These are phyloP conservation scores for Umbelopsis vinacea DNA, from an alignment of 192 early-diverging fungal genomes.

Conservation along the genomic window DNA sequence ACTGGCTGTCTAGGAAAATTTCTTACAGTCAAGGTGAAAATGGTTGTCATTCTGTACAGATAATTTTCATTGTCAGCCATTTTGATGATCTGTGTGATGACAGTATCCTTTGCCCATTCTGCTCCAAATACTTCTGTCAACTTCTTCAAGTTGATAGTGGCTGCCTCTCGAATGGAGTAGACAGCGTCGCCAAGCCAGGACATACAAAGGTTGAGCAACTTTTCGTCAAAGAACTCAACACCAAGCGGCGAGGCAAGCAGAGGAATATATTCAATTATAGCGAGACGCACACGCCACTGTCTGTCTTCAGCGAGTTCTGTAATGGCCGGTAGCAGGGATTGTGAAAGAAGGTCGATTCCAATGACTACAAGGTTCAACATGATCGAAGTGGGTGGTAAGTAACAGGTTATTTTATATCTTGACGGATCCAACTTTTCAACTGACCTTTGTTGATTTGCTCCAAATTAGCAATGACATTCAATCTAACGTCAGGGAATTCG, in stretches of 20 bases:
- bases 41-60: conserved; percentile 97
- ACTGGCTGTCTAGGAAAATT: background rate
- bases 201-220: conserved; percentile 92
- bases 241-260: conserved; percentile 95
- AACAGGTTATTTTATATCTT: background rate
- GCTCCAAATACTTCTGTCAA: conserved; percentile 98
- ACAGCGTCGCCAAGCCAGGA: conserved; percentile 98
- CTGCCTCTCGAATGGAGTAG: conserved; percentile 97
- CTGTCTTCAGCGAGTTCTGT: conserved; percentile 99
- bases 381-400: background rate
- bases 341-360: conserved; percentile 96
- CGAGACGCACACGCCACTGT: conserved; percentile 99
- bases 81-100: conserved; percentile 92
- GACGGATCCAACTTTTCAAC: background rate
- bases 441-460: conserved; percentile 91
- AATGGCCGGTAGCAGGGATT: conserved; percentile 96
- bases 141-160: conserved; percentile 92
- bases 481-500: conserved; percentile 93
- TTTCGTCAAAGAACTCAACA: conserved; percentile 97
- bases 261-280: conserved; percentile 99
- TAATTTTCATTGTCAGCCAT: conserved; percentile 92
- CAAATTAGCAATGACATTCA: conserved; percentile 98
- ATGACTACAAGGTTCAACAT: conserved; percentile 65
- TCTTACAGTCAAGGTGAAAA: conserved; percentile 91
- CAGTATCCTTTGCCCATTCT: conserved; percentile 94